Conservation (phyloP, 1,139 yeast species). For the Saccharomyces pastorianus region DNA sequence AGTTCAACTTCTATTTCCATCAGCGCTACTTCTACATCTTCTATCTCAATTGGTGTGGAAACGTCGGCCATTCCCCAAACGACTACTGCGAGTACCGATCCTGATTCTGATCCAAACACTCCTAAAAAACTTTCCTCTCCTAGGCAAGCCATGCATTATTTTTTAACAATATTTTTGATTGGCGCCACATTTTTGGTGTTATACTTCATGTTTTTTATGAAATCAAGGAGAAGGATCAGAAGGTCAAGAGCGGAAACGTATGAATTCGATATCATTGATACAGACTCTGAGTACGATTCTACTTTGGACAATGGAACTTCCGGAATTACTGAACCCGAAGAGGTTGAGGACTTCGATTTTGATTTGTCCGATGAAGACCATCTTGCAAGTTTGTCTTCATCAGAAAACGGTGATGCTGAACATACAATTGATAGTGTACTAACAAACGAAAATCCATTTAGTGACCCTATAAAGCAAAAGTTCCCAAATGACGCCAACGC, state of each 20-base stretch:
- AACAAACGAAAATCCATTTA: neutral
- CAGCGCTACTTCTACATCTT: neutral
- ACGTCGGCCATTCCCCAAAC: constrained; percentile 2
- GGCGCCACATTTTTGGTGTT: constrained; percentile 51
- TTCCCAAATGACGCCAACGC: neutral
- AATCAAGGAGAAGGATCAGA: constrained; percentile 46
- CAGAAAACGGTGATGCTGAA: neutral
- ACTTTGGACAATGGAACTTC: constrained; percentile 19
- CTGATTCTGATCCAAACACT: constrained; percentile 13
- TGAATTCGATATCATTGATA: constrained; percentile 72
- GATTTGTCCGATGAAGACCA: constrained; percentile 29
- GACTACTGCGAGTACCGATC: constrained; percentile 3
- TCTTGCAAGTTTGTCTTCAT: neutral
- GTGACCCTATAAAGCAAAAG: neutral
- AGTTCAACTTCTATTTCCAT: neutral
- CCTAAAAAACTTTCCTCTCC: constrained; percentile 22
- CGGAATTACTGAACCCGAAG: constrained; percentile 9
- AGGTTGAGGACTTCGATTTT: constrained; percentile 28
- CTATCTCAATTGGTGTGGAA: constrained; percentile 2
- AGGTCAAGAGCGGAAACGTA: constrained; percentile 62
- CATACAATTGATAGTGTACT: neutral
- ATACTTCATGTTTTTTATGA: constrained; percentile 41
- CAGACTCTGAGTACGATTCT: constrained; percentile 35
- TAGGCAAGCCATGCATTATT: constrained; percentile 35
- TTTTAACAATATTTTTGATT: constrained; percentile 48